Base-by-base conservation (phyloP, 768 basidiomycete species). In the Tylopilus vinaceipallidus region DNA sequence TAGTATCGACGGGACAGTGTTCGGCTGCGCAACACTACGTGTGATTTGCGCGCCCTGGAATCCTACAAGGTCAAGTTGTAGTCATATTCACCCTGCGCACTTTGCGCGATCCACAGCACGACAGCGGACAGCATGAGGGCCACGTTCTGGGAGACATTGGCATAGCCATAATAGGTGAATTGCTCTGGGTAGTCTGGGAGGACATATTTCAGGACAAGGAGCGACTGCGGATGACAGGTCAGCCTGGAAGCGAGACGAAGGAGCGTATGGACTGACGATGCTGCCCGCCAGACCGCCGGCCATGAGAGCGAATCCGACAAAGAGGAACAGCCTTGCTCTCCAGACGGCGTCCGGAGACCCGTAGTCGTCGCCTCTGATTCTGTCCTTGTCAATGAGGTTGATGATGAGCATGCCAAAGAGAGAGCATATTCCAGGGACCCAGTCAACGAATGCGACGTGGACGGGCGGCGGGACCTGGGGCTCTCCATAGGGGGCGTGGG, bases 251-350 rank as follows among this genome's bases (percentile, higher is more conserved):
- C 3, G n/a, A 6, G n/a, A 38, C 22, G 4, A 22, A 20, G 34
- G 42, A 42, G 23, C 2, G 24, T 19, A 6, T 26, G 0, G 29
- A 83, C 94, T 61, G 63, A 98, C 95, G 65, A 97, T 82, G 63
- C 93, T 95, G 42, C 95, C 97, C n/a, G 97, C 97, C 38, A 98
- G 66, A 0, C 97, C 97, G 7, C 97, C 95, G 2, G 97, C 97
- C 93, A 99, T 94, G 39, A 98, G 67, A 1, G 95, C 94, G 61
- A 99, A 97, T 2, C 95, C 95, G 51, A 98, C 79, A 69, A 99
- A 99, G 98, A 67, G 63, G n/a, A 95, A 83, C 56, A 97, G 70
- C 26, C 95, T 74, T 6, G 95, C 95, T 54, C 90, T 76, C 92
- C 93, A 97, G 14, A 97, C 92, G 3, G 91, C 88, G 1, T 83